These are phyloP conservation scores for Coccomyxa subellipsoidea DNA, from an alignment of 163 green algal genomes.

Conservation along the genomic window DNA sequence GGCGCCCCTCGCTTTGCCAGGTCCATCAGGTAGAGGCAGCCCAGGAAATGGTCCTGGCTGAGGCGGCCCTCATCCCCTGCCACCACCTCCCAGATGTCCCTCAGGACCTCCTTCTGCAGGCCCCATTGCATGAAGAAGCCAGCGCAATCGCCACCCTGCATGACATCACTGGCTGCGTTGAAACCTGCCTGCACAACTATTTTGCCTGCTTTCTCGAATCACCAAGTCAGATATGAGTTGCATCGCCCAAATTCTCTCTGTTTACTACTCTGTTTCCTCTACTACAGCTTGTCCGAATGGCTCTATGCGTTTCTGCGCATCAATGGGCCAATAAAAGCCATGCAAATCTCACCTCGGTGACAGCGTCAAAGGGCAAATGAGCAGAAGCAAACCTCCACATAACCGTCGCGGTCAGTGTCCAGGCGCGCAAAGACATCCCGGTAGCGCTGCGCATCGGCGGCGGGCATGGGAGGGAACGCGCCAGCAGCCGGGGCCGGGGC, in stretches of 20 bases:
- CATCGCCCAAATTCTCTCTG: too few relatives aligned
- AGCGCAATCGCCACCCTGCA: slow-evolving; percentile 78
- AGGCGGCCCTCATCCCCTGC: slow-evolving; percentile 62
- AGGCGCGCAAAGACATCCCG: slow-evolving; percentile 63
- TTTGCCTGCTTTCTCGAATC: too few relatives aligned
- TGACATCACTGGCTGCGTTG: neutral
- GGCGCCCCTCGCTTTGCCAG: slow-evolving; percentile 36
- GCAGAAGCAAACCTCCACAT: slow-evolving; percentile 46
- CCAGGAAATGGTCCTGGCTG: slow-evolving; percentile 73
- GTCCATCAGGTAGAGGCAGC: slow-evolving; percentile 83
- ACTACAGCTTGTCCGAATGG: too few relatives aligned
- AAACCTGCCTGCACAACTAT: neutral
- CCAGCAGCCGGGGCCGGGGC: neutral
- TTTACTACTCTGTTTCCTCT: too few relatives aligned
- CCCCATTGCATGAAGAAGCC: slow-evolving; percentile 73
- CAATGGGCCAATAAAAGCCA: too few relatives aligned
- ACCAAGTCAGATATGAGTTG: too few relatives aligned
- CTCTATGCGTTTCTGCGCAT: too few relatives aligned
- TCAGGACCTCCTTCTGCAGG: slow-evolving; percentile 68
- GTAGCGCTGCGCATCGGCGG: slow-evolving; percentile 50
- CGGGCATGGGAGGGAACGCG: slow-evolving; percentile 41
- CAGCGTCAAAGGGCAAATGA: too few relatives aligned
- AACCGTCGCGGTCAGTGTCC: slow-evolving; percentile 71
- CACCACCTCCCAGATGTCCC: slow-evolving; percentile 68
- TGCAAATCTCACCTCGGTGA: too few relatives aligned